Percentiles rank a stretch among this genome's conserved stretches.
These are phyloP conservation scores for Neurospora sp. DNA, from an alignment of 495 filamentous ascomycete species.

Conservation along the genomic window DNA sequence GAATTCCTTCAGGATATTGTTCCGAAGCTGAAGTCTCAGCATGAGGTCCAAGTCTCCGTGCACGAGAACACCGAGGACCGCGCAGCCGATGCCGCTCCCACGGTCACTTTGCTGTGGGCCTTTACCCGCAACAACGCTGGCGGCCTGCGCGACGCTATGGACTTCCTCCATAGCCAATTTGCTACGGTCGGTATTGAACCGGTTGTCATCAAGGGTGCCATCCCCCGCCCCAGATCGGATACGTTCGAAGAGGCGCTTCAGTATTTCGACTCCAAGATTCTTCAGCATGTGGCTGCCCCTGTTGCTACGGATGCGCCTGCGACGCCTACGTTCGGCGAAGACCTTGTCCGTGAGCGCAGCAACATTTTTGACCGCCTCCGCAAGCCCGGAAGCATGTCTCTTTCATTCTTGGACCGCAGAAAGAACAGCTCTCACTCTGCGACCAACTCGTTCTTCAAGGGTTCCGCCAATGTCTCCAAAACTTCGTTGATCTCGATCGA, in stretches of 20 bases:
- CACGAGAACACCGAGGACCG: slow-evolving; percentile 44
- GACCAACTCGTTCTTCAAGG: slow-evolving; percentile 76
- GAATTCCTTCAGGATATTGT: slow-evolving; percentile 70
- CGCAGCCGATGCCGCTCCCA: slow-evolving; percentile 42
- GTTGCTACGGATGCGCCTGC: slow-evolving; percentile 79
- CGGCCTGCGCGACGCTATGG: slow-evolving; percentile 88
- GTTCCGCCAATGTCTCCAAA: slow-evolving; percentile 87
- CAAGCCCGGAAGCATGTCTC: slow-evolving; percentile 87
- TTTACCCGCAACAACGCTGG: slow-evolving; percentile 98
- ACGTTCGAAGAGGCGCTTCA: slow-evolving; percentile 94
- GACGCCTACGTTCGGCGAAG: slow-evolving; percentile 63
- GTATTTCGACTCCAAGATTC: slow-evolving; percentile 90
- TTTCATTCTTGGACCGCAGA: slow-evolving; percentile 79
- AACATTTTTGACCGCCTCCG: slow-evolving; percentile 76
- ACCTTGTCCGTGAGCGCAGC: slow-evolving; percentile 61
- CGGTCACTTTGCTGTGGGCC: slow-evolving; percentile 44
- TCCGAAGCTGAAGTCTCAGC: slow-evolving; percentile 77
- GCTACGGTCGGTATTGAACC: slow-evolving; percentile 76
- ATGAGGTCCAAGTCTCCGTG: slow-evolving; percentile 76
- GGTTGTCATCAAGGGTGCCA: slow-evolving; percentile 79
- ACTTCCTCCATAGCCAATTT: slow-evolving; percentile 77
- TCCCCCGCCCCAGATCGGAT: slow-evolving; percentile 93
- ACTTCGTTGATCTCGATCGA: slow-evolving; percentile 90
- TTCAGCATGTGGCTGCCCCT: slow-evolving; percentile 78
- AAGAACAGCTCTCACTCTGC: slow-evolving; percentile 86